phyloP scores from a whole-genome alignment of 768 basidiomycete genomes.

The Pleurotus platypus region DNA sequence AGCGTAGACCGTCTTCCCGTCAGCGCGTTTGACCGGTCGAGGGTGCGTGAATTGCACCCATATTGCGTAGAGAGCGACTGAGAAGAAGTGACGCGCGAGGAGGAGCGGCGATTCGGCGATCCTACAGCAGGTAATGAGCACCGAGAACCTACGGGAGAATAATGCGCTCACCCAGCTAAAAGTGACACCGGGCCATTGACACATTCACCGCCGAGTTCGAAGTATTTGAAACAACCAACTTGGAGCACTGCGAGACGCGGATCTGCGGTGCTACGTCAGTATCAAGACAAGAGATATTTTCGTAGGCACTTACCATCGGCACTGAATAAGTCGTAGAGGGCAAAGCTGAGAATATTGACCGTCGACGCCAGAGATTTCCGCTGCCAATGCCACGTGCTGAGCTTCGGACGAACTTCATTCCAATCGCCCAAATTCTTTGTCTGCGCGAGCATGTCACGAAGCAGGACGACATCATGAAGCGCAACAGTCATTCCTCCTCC shows the following conservation, averaged over 20 bases:
- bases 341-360: constrained; percentile 90
- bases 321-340: constrained; percentile 91
- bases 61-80: constrained; percentile 92
- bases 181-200: constrained; percentile 86
- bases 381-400: constrained; percentile 81
- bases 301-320: constrained; percentile 70
- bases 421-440: constrained; percentile 45
- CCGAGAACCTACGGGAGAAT: neutral
- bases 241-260: constrained; percentile 51
- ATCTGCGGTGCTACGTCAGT: too few relatives aligned
- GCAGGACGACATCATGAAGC: constrained; percentile 76
- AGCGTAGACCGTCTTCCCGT: constrained; percentile 34
- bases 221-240: constrained; percentile 95
- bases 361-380: constrained; percentile 82
- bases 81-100: constrained; percentile 90
- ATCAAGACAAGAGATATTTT: too few relatives aligned
- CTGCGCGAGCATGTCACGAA: constrained; percentile 56
- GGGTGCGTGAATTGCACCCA: constrained; percentile 79
- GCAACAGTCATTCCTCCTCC: constrained; percentile 99
- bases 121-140: constrained; percentile 32
- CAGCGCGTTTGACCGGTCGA: constrained; percentile 16
- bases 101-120: constrained; percentile 76
- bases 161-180: constrained; percentile 69
- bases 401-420: constrained; percentile 41
- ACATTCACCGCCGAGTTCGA: constrained; percentile 89